phyloP scores from a whole-genome alignment of 1,284 basidiomycete species.

The Polyporus tsugae region DNA sequence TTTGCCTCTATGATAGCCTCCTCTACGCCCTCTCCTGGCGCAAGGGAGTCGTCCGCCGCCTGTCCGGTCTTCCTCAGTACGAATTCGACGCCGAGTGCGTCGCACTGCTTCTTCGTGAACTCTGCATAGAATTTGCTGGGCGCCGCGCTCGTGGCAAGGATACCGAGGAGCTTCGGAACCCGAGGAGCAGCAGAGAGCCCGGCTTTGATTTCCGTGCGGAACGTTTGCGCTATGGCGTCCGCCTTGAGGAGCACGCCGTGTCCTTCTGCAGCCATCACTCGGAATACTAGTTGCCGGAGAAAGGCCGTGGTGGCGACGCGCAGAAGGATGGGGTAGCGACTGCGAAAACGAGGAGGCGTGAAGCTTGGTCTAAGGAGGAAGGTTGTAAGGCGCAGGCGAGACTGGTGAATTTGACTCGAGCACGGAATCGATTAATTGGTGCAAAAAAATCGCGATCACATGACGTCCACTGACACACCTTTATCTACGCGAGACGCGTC shows the following conservation, averaged over 20 bases:
- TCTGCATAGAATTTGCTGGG: conserved; percentile 94
- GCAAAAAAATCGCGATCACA: conserved; percentile 32
- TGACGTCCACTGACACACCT: conserved; percentile 20
- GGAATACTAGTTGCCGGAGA: background rate
- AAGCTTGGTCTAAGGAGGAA: background rate
- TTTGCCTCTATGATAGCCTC: conserved; percentile 96
- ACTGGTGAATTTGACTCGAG: conserved; percentile 21
- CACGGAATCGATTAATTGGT: conserved; percentile 22
- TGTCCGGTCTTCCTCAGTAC: conserved; percentile 79
- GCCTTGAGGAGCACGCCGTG: conserved; percentile 82
- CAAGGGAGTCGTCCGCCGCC: conserved; percentile 57
- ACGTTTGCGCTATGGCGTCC: conserved; percentile 72
- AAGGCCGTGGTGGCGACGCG: background rate
- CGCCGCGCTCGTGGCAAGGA: conserved; percentile 87
- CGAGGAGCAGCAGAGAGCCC: conserved; percentile 51
- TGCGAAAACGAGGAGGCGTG: background rate
- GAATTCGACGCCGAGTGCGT: conserved; percentile 89
- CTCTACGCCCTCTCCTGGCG: conserved; percentile 82
- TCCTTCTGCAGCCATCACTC: conserved; percentile 42
- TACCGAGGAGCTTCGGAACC: conserved; percentile 87
- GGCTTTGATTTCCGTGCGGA: conserved; percentile 71
- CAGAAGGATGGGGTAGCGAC: no score
- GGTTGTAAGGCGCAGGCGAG: background rate
- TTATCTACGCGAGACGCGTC: conserved; percentile 13
- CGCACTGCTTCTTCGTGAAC: conserved; percentile 93